phyloP scores from a whole-genome alignment of 441 rosid genomes.

The Adansonia madagascariensis region DNA sequence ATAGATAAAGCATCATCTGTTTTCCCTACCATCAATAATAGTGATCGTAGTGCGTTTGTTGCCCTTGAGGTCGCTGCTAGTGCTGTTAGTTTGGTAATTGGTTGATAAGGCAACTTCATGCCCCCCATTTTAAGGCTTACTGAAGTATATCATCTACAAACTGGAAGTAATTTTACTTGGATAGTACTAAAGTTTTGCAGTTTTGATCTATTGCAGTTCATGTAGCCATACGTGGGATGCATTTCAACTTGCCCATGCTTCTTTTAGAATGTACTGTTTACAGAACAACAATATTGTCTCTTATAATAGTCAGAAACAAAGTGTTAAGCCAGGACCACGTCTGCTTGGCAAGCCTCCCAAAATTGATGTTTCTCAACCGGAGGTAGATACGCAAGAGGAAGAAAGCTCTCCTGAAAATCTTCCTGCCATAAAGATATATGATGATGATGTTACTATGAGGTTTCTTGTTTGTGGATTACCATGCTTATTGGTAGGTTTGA shows the following conservation, averaged over 20 bases:
- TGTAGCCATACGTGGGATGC: slow-evolving; percentile 92
- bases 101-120: slow-evolving; percentile 2
- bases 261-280: slow-evolving; percentile 75
- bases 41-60: background rate
- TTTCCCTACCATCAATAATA: background rate
- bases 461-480: slow-evolving; percentile 90
- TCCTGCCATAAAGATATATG: slow-evolving; percentile 88
- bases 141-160: background rate
- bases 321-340: slow-evolving; percentile 58
- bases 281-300: slow-evolving; percentile 41
- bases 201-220: slow-evolving; percentile 62
- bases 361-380: slow-evolving; percentile 67
- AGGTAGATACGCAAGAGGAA: slow-evolving; percentile 66
- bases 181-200: slow-evolving; percentile 14
- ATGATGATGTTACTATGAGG: slow-evolving; percentile 83
- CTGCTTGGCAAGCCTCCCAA: slow-evolving; percentile 89
- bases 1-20: background rate
- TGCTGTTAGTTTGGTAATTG: slow-evolving; percentile 14
- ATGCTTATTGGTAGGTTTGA: slow-evolving; percentile 57
- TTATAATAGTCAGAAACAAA: slow-evolving; percentile 49
- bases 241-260: slow-evolving; percentile 86
- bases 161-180: slow-evolving; percentile 18
- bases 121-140: background rate
- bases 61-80: background rate
- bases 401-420: slow-evolving; percentile 71